Conservation (phyloP, 805 yeast species). For the Starmera dryadoides region DNA sequence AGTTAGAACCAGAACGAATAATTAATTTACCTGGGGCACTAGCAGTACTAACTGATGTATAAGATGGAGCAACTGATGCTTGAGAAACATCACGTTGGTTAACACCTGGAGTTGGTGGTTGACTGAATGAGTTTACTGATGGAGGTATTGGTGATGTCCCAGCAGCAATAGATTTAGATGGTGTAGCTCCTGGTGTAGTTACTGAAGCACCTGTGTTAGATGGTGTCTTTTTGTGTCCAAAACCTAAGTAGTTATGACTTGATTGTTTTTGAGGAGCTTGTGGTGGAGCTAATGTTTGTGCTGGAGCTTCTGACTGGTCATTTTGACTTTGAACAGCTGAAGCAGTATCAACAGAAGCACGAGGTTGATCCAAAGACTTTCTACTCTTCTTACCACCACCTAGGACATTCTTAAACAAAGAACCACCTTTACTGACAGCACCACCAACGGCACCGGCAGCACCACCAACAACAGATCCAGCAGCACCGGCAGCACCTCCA, state of each 20-base stretch:
- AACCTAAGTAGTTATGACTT: neutral
- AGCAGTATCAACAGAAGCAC: constrained; percentile 6
- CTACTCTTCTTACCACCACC: constrained; percentile 23
- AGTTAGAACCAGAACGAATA: constrained; percentile 39
- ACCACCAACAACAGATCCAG: constrained; percentile 37
- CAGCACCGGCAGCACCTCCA: constrained; percentile 40
- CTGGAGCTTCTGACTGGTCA: constrained; percentile 27
- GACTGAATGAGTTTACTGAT: neutral
- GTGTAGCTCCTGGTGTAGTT: neutral
- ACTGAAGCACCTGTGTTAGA: neutral
- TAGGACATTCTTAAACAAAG: constrained; percentile 26
- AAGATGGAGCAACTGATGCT: constrained; percentile 11
- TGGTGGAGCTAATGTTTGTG: constrained; percentile 26
- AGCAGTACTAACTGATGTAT: constrained; percentile 7
- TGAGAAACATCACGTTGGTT: constrained; percentile 14
- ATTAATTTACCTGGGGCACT: constrained; percentile 45
- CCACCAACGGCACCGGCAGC: constrained; percentile 40
- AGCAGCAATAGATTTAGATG: neutral
- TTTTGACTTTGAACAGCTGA: constrained; percentile 19
- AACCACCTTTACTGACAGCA: constrained; percentile 40
- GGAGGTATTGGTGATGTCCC: neutral
- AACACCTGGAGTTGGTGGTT: constrained; percentile 3
- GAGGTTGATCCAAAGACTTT: constrained; percentile 8
- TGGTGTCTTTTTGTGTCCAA: neutral
- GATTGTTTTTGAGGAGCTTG: constrained; percentile 3